Base-by-base conservation (phyloP, 2,329 filamentous ascomycete genomes). In the Cladosporium sp. region DNA sequence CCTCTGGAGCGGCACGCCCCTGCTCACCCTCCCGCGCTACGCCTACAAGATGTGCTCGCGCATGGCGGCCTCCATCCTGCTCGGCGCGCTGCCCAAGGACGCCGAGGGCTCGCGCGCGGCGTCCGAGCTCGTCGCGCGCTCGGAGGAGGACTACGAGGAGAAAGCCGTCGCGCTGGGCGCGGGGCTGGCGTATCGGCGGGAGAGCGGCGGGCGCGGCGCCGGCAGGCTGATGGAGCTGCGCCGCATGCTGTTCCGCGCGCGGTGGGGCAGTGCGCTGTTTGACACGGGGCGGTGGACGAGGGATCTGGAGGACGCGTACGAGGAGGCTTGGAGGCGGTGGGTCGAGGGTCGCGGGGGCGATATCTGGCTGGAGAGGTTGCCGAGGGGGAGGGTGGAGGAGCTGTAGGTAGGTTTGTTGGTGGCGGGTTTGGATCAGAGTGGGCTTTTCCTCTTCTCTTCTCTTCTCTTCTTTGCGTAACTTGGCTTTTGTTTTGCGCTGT, bases 31-130 rank as follows among this genome's bases (percentile, higher is more conserved):
- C 31, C 91, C 93, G 9, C 82, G 93, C 34, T 96, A 97, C 69
- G 82, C 87, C 46, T 96, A 96, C 73, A 98, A 98, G 72, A 98
- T 98, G 93, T 98, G 93, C 70, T 95, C 89, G 41, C 87, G 93
- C 50, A 98, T 98, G 87, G 93, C 92, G 6, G 91, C 93, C 6
- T 95, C 89, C 9, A 97, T 98, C 53, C 77, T 98, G 31, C 87
- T 84, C 58, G 93, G 93, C 13, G 93, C 93, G 0, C 73, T 98
- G 3, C 93, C 93, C 0, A 85, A 83, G 59, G 78, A 57, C 32
- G 71, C 75, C 1, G 81, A 83, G n/a, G 90, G 92, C 3, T 72
- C 74, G 6, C 75, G 74, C 53, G 87, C 86, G 0, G 85, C 85
- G 0, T 68, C 72, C 14, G 89, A 96, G 54, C 77, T 98, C 31